Base-by-base conservation (phyloP, 2,329 filamentous ascomycete species). In the Colletotrichum liriopes region DNA sequence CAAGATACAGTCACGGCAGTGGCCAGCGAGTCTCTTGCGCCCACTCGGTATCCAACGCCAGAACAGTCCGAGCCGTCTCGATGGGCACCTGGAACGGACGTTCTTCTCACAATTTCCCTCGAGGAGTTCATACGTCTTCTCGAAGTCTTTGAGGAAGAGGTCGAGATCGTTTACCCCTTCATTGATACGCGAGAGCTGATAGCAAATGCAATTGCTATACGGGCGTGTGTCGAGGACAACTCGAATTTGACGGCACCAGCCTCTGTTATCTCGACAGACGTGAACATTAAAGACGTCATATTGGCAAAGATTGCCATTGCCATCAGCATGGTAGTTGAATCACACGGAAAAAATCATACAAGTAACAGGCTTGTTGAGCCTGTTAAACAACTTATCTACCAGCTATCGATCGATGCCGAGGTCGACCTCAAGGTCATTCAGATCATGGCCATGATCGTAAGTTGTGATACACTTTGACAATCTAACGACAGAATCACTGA, bases 111-210 rank as follows among this genome's bases (percentile, higher is more conserved):
- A 0, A 56, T 73, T 32, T 35, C 67, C 0, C 62, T 75, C 0
- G 73, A 72, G 0, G 81, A 82, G 12, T 52, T 82, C 0, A 71
- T 75, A 0, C 74, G 81, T 29, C 78, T 83, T 47, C 74, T 83
- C n/a, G 75, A 78, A 18, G 78, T 81, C 14, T 84, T 81, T 41
- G 79, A 82, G 29, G 83, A 84, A 55, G 82, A 84, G 65, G 79
- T 83, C 26, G 82, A 83, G 26, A 78, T 78, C 0, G 77, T 83
- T 0, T 82, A 82, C 58, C 81, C 81, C 0, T 82, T 80, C 49
- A 76, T 80, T 2, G 78, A 81, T 18, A 80, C 76, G 0, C 73
- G 73, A 7, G 76, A 79, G 9, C 76, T 82, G 3, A 74, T 78
- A 0, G 67, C 74, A 0, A 74, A 75, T 1, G 76, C 78, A 0